Evolutionary conservation across 192 early-diverging fungal species (phyloP).

Genomic region (Coemansia sp.): DNA sequence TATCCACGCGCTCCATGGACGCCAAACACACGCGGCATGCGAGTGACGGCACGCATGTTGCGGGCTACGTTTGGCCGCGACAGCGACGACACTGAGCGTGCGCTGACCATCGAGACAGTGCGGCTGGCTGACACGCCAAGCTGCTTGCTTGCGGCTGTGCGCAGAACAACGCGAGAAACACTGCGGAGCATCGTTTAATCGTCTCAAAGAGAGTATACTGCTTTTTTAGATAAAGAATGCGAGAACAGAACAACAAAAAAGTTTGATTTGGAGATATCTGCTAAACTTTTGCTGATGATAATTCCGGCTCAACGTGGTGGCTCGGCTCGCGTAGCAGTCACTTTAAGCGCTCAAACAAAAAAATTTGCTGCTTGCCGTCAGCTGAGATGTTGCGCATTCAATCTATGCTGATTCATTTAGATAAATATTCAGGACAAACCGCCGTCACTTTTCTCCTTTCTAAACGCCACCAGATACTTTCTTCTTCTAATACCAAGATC

Average conservation of each 20-base stretch:
- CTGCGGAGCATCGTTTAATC: conserved; percentile 40
- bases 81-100: conserved; percentile 36
- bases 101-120: conserved; percentile 6
- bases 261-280: neutral
- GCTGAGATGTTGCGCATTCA: too few relatives aligned
- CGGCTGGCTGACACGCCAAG: conserved; percentile 7
- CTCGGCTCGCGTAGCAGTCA: neutral
- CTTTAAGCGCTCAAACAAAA: neutral
- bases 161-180: conserved; percentile 29
- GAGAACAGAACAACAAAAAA: conserved; percentile 4
- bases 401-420: too few relatives aligned
- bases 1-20: conserved; percentile 27
- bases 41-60: conserved; percentile 8
- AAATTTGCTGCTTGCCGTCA: too few relatives aligned
- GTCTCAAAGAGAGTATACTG: too few relatives aligned
- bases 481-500: neutral
- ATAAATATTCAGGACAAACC: too few relatives aligned
- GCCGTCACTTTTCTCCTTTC: too few relatives aligned
- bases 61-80: conserved; percentile 7
- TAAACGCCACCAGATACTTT: neutral
- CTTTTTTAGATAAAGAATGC: too few relatives aligned
- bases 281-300: neutral
- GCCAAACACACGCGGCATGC: conserved; percentile 3
- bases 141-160: conserved; percentile 15
- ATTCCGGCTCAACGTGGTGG: neutral